Evolutionary conservation across 371 early-diverging fungal species (phyloP).

Genomic region (Mortierella sp.): DNA sequence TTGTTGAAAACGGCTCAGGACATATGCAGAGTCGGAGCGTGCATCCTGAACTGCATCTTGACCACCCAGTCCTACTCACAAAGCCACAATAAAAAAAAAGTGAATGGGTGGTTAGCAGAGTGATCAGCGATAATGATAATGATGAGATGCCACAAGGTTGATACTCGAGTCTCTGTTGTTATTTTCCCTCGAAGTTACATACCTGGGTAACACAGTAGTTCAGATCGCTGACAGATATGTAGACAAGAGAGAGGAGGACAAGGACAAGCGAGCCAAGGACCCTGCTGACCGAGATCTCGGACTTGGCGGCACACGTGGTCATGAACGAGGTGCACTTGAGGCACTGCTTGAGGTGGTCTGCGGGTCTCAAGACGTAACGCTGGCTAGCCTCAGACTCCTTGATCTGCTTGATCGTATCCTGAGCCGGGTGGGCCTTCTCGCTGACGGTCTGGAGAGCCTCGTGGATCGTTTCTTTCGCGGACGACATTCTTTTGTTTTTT

Average conservation of each 20-base stretch:
- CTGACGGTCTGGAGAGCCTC: neutral
- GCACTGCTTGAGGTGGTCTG: neutral
- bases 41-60: no score
- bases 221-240: neutral
- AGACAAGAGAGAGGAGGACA: neutral
- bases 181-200: no score
- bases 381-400: neutral
- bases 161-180: no score
- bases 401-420: neutral
- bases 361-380: neutral
- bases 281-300: neutral
- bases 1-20: no score
- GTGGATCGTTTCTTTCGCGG: neutral
- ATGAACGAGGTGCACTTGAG: neutral
- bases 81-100: no score
- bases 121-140: no score
- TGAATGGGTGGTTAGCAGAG: no score
- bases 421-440: neutral
- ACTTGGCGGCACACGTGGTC: neutral
- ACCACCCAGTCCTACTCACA: no score
- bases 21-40: no score
- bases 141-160: no score
- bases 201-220: neutral
- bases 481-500: neutral
- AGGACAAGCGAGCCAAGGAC: no score